A percentile compares a stretch with the other conserved stretches of the same genome.
These are phyloP conservation scores for Coemansia sp. DNA, from an alignment of 192 early-diverging fungal genomes.

Conservation along the genomic window DNA sequence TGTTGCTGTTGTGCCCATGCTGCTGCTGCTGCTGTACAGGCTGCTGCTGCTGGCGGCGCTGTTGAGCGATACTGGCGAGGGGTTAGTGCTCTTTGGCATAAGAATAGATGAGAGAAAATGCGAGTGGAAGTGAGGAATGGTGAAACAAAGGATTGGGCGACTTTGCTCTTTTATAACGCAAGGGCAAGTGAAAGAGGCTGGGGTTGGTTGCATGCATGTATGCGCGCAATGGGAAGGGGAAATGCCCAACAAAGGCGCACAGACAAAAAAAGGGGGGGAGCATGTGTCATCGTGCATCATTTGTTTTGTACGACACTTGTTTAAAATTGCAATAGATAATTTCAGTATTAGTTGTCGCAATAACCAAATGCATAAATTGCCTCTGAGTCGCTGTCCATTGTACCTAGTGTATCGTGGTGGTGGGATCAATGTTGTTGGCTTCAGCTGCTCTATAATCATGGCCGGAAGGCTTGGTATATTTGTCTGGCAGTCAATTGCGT, in stretches of 20 bases:
- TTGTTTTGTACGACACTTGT: neutral
- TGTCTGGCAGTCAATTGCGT: neutral
- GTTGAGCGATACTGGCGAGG: neutral
- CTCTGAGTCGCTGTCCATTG: neutral
- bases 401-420: neutral
- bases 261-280: neutral
- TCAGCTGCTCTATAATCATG: neutral
- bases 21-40: neutral
- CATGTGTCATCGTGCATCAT: neutral
- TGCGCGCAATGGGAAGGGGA: neutral
- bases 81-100: neutral
- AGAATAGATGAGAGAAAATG: neutral
- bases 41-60: constrained; percentile 6
- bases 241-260: neutral
- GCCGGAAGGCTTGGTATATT: neutral
- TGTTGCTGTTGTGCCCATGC: neutral
- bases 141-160: too few relatives aligned
- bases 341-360: neutral
- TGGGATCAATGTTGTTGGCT: neutral
- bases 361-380: neutral
- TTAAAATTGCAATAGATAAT: neutral
- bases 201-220: neutral
- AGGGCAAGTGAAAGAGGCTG: neutral
- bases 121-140: too few relatives aligned
- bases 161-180: constrained; percentile 5